phyloP scores from a whole-genome alignment of 805 yeast species.

The Candida suzukii region DNA sequence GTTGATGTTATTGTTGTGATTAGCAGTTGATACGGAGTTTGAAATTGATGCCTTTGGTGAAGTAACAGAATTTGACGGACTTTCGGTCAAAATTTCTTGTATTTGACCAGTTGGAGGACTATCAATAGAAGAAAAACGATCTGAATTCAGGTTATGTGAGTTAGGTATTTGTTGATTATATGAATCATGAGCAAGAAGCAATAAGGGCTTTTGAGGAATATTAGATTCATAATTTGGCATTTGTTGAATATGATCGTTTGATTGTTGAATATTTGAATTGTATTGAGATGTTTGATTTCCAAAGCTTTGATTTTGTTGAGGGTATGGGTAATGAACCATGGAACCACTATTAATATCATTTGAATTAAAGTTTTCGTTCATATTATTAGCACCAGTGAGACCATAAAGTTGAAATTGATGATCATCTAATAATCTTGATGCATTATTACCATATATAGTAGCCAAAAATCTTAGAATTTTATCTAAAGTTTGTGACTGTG shows the following conservation, averaged over 20 bases:
- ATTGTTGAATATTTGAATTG: not conserved
- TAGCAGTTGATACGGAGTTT: not conserved
- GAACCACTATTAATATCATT: not conserved
- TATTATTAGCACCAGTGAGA: slow-evolving; percentile 4
- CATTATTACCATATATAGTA: slow-evolving; percentile 64
- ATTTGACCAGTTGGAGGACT: not conserved
- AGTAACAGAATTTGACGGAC: not conserved
- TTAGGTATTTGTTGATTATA: not conserved
- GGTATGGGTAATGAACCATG: not conserved
- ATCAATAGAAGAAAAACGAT: too few species aligned
- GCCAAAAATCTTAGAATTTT: slow-evolving; percentile 84
- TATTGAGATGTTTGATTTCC: not conserved
- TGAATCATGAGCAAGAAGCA: slow-evolving; percentile 7
- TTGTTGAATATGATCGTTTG: not conserved
- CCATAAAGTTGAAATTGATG: slow-evolving; percentile 7
- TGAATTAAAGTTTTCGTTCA: not conserved
- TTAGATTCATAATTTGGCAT: not conserved
- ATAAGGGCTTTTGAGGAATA: slow-evolving; percentile 2
- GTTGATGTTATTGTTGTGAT: not conserved
- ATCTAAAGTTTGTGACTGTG: slow-evolving; percentile 83
- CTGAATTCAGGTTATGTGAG: too few species aligned
- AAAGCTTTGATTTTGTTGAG: slow-evolving; percentile 2
- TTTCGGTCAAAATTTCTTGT: not conserved
- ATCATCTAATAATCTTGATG: slow-evolving; percentile 29
- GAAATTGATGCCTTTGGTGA: not conserved